Conservation (phyloP, 106 monocot species). For the Gastrodia elata region DNA sequence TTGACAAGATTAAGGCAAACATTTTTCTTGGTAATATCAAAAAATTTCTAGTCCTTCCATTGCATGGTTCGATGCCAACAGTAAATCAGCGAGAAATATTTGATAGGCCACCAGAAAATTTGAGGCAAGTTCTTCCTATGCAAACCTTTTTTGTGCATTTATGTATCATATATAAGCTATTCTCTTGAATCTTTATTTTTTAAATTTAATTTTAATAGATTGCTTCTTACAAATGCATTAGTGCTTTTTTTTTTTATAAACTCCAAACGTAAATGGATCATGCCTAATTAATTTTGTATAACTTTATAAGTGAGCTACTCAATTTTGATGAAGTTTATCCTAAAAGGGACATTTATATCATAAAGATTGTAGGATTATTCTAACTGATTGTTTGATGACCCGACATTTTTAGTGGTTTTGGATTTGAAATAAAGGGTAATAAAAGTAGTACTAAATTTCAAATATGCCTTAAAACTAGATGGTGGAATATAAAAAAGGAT, state of each 20-base stretch:
- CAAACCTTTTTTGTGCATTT: background rate
- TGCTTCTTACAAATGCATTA: background rate
- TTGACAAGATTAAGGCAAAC: constrained; percentile 80
- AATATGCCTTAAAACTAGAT: no score
- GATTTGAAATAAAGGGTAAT: no score
- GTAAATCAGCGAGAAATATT: constrained; percentile 96
- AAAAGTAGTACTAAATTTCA: no score
- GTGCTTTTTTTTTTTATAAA: background rate
- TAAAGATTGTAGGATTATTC: no score
- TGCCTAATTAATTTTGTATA: background rate
- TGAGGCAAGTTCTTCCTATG: constrained; percentile 37
- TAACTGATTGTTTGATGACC: no score
- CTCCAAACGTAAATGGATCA: background rate
- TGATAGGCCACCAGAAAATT: constrained; percentile 74
- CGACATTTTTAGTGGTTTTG: no score
- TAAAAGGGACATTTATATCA: no score
- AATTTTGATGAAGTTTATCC: background rate
- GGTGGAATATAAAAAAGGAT: no score
- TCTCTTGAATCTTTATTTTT: background rate
- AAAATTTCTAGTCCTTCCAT: constrained; percentile 79
- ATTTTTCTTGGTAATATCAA: constrained; percentile 61
- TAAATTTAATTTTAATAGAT: background rate
- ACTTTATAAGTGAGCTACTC: background rate
- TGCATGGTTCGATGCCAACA: constrained; percentile 99
- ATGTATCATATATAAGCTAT: background rate